These are phyloP conservation scores for Chrysanthemum lavandulifolium DNA, from an alignment of 129 eudicot genomes.

Conservation along the genomic window DNA sequence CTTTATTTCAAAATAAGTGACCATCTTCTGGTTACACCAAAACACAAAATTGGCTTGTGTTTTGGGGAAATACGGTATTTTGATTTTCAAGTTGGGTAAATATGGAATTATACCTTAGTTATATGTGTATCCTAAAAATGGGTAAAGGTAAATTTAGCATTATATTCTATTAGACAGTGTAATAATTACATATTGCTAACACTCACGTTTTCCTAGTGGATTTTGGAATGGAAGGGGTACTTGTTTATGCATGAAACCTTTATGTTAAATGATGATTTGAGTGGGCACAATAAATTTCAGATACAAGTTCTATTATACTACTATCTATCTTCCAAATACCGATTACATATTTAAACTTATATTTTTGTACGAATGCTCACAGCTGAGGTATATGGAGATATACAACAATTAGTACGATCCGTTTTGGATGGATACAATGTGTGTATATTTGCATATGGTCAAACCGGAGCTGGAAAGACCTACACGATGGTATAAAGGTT, in stretches of 20 bases:
- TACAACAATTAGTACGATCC: slow-evolving; percentile 61
- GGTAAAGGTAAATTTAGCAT: too few species aligned
- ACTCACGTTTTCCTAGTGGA: too few species aligned
- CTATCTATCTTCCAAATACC: background rate
- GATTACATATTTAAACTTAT: background rate
- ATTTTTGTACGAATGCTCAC: slow-evolving; percentile 27
- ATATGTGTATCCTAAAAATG: too few species aligned
- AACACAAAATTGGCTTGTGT: too few species aligned
- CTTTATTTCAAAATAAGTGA: too few species aligned
- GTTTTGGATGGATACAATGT: slow-evolving; percentile 89
- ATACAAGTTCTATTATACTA: background rate
- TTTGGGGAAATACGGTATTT: too few species aligned
- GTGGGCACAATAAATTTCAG: background rate
- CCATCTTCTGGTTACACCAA: too few species aligned
- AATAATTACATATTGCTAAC: too few species aligned
- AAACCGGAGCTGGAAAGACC: slow-evolving; percentile 93
- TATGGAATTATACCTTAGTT: too few species aligned
- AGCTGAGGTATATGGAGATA: slow-evolving; percentile 77
- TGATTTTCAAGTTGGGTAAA: too few species aligned
- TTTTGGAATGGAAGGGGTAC: too few species aligned
- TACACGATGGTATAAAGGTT: slow-evolving; percentile 70
- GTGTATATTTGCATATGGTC: slow-evolving; percentile 94
- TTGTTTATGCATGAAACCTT: background rate
- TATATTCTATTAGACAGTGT: too few species aligned
- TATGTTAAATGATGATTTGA: background rate